These are phyloP conservation scores for Metschnikowia baotianmanensis DNA, from an alignment of 805 yeast species.

Conservation along the genomic window DNA sequence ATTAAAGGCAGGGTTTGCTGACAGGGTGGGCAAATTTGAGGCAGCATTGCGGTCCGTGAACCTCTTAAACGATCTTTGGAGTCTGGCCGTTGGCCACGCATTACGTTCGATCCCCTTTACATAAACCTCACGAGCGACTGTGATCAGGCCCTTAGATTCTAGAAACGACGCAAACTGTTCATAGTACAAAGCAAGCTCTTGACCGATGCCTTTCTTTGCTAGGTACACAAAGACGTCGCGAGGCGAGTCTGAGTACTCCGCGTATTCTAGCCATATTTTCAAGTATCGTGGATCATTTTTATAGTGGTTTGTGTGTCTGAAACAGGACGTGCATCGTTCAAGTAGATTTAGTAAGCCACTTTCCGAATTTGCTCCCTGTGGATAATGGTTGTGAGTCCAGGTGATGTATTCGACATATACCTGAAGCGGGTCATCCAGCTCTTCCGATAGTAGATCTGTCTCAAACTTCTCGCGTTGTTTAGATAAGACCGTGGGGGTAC, in stretches of 20 bases:
- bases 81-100: constrained; percentile 61
- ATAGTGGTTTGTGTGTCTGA: constrained; percentile 63
- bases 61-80: constrained; percentile 36
- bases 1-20: constrained; percentile 6
- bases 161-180: constrained; percentile 71
- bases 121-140: constrained; percentile 60
- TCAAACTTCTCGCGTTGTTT: constrained; percentile 39
- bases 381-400: constrained; percentile 67
- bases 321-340: constrained; percentile 69
- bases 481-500: constrained; percentile 4
- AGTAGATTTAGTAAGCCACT: constrained; percentile 64
- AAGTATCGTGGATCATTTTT: constrained; percentile 81
- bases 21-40: not conserved
- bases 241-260: constrained; percentile 65
- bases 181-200: constrained; percentile 63
- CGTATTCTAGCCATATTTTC: constrained; percentile 77
- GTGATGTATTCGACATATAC: constrained; percentile 67
- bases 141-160: constrained; percentile 46
- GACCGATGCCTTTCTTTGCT: constrained; percentile 70
- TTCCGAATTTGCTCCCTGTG: constrained; percentile 59
- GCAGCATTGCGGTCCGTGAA: constrained; percentile 30
- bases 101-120: constrained; percentile 52
- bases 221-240: constrained; percentile 69
- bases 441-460: constrained; percentile 35
- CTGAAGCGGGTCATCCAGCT: constrained; percentile 80